A percentile compares a stretch with the other conserved stretches of the same genome.
Conservation (phyloP, 2,329 filamentous ascomycete genomes). For the Penicillium sp. region DNA sequence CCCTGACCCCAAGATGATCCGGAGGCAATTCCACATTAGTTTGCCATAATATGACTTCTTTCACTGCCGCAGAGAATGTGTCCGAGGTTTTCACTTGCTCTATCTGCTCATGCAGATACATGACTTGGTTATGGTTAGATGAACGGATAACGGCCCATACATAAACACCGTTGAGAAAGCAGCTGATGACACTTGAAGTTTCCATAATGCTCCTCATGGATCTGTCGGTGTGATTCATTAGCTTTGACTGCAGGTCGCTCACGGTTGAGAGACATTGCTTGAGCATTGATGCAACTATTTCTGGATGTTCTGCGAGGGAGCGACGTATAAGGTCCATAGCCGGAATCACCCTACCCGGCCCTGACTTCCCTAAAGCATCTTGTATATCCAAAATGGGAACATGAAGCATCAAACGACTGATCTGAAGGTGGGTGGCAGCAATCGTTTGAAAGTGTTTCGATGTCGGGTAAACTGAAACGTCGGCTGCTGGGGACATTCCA, state of each 20-base stretch:
- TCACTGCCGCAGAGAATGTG: conserved; percentile 9
- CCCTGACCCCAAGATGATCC: not conserved
- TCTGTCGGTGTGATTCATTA: not conserved
- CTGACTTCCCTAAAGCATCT: conserved; percentile 14
- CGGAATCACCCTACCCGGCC: conserved; percentile 5
- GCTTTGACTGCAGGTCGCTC: not conserved
- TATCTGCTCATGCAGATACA: not conserved
- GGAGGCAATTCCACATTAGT: not conserved
- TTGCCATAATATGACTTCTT: conserved; percentile 3
- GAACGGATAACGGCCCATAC: conserved; percentile 5
- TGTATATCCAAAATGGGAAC: conserved; percentile 14
- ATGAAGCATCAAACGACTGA: conserved; percentile 7
- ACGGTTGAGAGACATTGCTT: not conserved
- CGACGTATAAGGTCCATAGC: conserved; percentile 7
- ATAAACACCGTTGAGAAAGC: conserved; percentile 11
- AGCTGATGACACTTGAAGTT: conserved; percentile 10
- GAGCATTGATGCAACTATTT: not conserved
- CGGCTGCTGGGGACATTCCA: not conserved
- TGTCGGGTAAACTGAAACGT: not conserved
- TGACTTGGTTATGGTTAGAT: not conserved
- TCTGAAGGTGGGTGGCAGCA: not conserved
- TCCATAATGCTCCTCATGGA: not conserved
- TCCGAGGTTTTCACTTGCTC: not conserved
- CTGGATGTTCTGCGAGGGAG: not conserved
- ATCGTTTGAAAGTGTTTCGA: conserved; percentile 2